Conservation (phyloP, 2,329 filamentous ascomycete species). For the Ceratocystis variospora region DNA sequence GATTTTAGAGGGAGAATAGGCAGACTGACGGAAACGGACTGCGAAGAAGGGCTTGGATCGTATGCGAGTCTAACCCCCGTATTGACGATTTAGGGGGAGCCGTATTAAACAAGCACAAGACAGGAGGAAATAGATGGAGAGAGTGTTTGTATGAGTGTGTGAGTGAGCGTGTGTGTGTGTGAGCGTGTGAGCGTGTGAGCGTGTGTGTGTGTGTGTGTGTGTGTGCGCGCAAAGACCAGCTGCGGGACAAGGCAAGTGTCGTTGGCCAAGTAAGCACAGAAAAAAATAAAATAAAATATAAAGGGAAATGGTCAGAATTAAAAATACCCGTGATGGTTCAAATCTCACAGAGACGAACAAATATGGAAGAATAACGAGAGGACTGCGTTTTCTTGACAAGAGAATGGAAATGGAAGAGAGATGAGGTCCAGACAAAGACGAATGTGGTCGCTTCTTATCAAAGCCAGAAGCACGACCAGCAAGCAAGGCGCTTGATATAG, state of each 20-base stretch:
- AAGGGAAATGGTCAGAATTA: background rate
- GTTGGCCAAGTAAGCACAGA: background rate
- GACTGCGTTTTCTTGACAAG: background rate
- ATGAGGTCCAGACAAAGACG: background rate
- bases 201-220: background rate
- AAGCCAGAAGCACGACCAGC: background rate
- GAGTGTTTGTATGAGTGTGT: background rate
- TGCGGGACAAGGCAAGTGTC: background rate
- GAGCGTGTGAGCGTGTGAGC: background rate
- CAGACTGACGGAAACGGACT: background rate
- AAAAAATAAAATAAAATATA: background rate
- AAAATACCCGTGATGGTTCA: background rate
- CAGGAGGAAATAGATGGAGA: background rate
- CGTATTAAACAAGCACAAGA: background rate
- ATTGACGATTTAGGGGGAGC: background rate
- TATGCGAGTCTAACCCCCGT: background rate
- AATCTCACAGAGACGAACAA: background rate
- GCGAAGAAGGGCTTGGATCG: background rate
- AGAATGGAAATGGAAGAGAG: background rate
- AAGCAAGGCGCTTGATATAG: background rate
- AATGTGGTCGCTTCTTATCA: background rate
- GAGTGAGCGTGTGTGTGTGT: background rate
- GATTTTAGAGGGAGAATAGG: background rate
- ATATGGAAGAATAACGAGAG: background rate
- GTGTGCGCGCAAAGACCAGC: conserved; percentile 1